Conservation (phyloP, 2,329 filamentous ascomycete genomes). For the Tolypocladium album region DNA sequence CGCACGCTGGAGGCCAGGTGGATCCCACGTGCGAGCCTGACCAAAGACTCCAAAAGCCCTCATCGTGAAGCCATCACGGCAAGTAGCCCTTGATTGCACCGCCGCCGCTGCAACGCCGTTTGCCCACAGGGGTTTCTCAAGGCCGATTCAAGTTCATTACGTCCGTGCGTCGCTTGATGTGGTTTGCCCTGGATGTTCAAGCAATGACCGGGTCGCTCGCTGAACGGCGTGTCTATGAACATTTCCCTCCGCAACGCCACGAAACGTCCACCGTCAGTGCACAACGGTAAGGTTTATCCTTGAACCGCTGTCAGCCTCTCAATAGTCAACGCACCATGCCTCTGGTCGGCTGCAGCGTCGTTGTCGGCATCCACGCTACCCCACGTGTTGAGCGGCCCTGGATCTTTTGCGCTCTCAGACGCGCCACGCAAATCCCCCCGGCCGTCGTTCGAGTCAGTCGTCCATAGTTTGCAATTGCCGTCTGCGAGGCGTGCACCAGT, state of each 20-base stretch:
- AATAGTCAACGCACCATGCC: neutral
- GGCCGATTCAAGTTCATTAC: neutral
- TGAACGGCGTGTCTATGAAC: neutral
- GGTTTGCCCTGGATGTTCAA: neutral
- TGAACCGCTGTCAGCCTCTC: neutral
- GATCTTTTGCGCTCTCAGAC: neutral
- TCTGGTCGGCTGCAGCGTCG: neutral
- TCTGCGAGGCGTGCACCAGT: neutral
- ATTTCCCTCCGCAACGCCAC: neutral
- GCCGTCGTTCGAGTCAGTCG: neutral
- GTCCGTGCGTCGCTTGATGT: neutral
- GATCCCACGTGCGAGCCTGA: slow-evolving; percentile 4
- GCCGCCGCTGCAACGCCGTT: neutral
- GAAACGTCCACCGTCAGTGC: no score
- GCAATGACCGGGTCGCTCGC: neutral
- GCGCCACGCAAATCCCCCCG: neutral
- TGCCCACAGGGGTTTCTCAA: neutral
- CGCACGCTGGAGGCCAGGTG: neutral
- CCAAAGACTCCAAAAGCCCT: neutral
- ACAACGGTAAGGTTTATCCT: neutral
- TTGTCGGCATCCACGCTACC: neutral
- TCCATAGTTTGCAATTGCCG: neutral
- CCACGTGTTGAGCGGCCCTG: neutral
- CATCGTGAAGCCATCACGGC: neutral
- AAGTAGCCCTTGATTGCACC: neutral